These are phyloP conservation scores for Colletotrichum somersetense DNA, from an alignment of 2,329 filamentous ascomycete species.

Conservation along the genomic window DNA sequence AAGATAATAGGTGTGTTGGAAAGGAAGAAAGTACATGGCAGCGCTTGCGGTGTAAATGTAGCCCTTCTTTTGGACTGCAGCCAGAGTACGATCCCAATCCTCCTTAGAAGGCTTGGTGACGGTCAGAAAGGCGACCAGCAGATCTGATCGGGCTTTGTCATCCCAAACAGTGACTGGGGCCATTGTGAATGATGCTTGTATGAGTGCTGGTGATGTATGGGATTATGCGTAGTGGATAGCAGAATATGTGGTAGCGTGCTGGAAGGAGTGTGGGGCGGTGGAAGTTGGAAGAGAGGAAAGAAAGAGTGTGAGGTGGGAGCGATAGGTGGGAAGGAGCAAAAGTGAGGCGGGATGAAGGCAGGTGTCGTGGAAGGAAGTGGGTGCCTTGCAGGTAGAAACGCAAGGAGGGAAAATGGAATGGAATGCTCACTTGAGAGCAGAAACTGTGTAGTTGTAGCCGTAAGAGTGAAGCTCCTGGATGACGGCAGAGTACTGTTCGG, in stretches of 20 bases:
- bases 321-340: background rate
- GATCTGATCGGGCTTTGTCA: slow-evolving; percentile 53
- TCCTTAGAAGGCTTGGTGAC: slow-evolving; percentile 52
- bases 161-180: slow-evolving; percentile 47
- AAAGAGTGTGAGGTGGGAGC: background rate
- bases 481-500: slow-evolving; percentile 52
- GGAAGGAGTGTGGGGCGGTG: background rate
- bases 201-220: slow-evolving; percentile 9
- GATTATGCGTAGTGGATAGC: background rate
- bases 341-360: background rate
- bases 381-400: slow-evolving; percentile 7
- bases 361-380: background rate
- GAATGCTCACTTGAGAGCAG: slow-evolving; percentile 55
- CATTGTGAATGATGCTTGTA: slow-evolving; percentile 40
- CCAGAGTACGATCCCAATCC: slow-evolving; percentile 50
- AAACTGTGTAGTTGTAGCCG: slow-evolving; percentile 57
- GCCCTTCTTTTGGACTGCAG: slow-evolving; percentile 51
- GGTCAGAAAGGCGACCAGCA: slow-evolving; percentile 54
- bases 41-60: slow-evolving; percentile 56
- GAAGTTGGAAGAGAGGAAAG: slow-evolving; percentile 6
- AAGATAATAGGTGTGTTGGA: background rate
- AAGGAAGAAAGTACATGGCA: slow-evolving; percentile 53
- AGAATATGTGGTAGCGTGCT: background rate
- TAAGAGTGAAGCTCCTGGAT: slow-evolving; percentile 48
- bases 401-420: slow-evolving; percentile 12